Percentiles rank a stretch among this genome's conserved stretches.
These are phyloP conservation scores for Pelagophyceae sp. DNA, from an alignment of 352 stramenopile genomes.

Conservation along the genomic window DNA sequence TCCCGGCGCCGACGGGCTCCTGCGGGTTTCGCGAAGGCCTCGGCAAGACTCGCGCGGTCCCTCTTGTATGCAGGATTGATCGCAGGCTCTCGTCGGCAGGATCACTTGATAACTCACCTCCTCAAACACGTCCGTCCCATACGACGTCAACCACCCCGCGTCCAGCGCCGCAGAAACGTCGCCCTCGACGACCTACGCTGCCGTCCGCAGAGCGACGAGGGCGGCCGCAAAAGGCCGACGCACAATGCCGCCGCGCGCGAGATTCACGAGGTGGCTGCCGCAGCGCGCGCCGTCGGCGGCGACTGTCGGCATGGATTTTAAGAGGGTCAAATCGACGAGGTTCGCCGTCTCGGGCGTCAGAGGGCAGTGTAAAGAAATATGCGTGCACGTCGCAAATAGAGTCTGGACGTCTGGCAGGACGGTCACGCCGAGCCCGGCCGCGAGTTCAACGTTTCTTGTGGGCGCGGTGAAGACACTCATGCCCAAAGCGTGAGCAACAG, in stretches of 20 bases:
- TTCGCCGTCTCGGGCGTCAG: constrained; percentile 70
- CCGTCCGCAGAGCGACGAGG: background rate
- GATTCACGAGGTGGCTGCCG: constrained; percentile 67
- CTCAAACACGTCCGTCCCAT: constrained; percentile 70
- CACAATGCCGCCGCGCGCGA: constrained; percentile 62
- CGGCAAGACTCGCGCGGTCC: too few species aligned
- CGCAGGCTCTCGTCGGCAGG: too few species aligned
- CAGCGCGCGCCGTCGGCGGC: background rate
- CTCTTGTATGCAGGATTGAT: too few species aligned
- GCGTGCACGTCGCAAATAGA: constrained; percentile 67
- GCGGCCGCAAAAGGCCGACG: constrained; percentile 30
- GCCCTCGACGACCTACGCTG: constrained; percentile 40
- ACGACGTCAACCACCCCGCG: constrained; percentile 50
- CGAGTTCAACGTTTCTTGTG: constrained; percentile 36
- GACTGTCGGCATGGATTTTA: constrained; percentile 48
- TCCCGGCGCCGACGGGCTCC: too few species aligned
- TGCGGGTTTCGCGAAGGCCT: too few species aligned
- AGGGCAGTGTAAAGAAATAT: constrained; percentile 72
- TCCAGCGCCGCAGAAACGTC: constrained; percentile 43
- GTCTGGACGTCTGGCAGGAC: constrained; percentile 57
- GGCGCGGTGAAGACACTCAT: constrained; percentile 57
- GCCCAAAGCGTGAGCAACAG: constrained; percentile 64
- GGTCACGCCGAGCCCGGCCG: constrained; percentile 55
- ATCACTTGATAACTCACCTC: too few species aligned
- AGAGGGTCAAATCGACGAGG: constrained; percentile 60